phyloP scores from a whole-genome alignment of 2,329 filamentous ascomycete genomes.

The Sclerotinia borealis region DNA sequence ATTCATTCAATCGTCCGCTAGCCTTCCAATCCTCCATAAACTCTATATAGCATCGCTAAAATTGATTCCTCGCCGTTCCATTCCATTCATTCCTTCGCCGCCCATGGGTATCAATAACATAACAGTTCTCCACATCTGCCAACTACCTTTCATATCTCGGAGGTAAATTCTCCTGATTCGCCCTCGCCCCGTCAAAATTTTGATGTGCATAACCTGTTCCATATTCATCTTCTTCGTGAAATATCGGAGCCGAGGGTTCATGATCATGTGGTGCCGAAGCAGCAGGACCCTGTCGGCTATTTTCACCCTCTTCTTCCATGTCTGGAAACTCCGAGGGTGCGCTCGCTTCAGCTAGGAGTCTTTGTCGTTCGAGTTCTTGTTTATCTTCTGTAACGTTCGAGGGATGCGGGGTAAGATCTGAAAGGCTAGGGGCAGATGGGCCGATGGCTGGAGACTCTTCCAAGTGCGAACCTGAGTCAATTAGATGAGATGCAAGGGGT shows the following conservation, averaged over 20 bases:
- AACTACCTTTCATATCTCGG: conserved; percentile 29
- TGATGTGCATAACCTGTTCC: conserved; percentile 23
- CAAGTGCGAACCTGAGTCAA: not conserved
- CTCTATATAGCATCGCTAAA: not conserved
- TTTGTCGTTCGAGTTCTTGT: conserved; percentile 56
- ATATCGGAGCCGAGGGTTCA: conserved; percentile 51
- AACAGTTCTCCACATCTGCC: not conserved
- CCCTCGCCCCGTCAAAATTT: conserved; percentile 9
- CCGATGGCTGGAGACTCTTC: conserved; percentile 12
- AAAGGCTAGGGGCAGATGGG: conserved; percentile 24
- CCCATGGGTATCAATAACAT: not conserved
- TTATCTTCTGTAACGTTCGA: conserved; percentile 55
- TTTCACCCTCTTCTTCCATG: conserved; percentile 36
- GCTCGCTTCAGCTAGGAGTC: conserved; percentile 47
- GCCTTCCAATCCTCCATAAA: not conserved
- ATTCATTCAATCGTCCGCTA: not conserved
- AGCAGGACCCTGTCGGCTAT: conserved; percentile 10
- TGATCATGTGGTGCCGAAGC: conserved; percentile 10
- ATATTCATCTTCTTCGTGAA: conserved; percentile 51
- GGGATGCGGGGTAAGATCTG: conserved; percentile 21
- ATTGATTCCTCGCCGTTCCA: not conserved
- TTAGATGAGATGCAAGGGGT: conserved; percentile 14
- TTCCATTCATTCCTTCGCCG: not conserved
- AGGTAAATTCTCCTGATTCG: conserved; percentile 22
- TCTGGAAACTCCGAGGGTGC: conserved; percentile 47